Evolutionary conservation across 805 yeast genomes (phyloP).

Genomic region (Candida glaebosa): DNA sequence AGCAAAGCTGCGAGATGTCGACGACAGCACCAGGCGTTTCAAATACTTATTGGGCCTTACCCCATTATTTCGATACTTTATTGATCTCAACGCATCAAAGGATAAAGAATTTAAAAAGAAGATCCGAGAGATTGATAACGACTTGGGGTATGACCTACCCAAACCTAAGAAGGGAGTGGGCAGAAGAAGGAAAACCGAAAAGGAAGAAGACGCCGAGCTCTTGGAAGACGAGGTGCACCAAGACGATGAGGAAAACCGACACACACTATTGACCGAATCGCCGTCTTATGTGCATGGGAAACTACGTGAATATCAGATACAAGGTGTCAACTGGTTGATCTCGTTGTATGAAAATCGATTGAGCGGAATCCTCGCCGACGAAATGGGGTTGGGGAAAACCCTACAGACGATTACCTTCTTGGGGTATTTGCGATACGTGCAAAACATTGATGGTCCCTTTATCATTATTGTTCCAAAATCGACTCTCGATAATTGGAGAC

Average conservation of each 20-base stretch:
- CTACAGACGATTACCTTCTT: conserved; percentile 90
- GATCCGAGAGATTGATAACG: conserved; percentile 53
- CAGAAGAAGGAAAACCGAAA: conserved; percentile 77
- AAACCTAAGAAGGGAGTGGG: conserved; percentile 15
- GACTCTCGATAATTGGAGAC: conserved; percentile 92
- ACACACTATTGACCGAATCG: conserved; percentile 76
- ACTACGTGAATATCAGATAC: conserved; percentile 87
- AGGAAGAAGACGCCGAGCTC: conserved; percentile 93
- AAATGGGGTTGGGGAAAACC: conserved; percentile 97
- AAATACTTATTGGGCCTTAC: conserved; percentile 64
- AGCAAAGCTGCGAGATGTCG: conserved; percentile 32
- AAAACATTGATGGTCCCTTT: conserved; percentile 83
- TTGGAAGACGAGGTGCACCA: conserved; percentile 70
- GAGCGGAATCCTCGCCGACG: conserved; percentile 94
- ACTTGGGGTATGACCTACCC: conserved; percentile 36
- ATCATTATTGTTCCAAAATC: conserved; percentile 93
- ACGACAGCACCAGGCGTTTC: conserved; percentile 63
- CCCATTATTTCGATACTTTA: conserved; percentile 63
- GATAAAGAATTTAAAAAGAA: conserved; percentile 57
- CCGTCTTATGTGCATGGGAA: conserved; percentile 77
- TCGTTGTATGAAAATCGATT: conserved; percentile 82
- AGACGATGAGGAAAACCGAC: conserved; percentile 48
- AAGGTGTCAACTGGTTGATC: conserved; percentile 93
- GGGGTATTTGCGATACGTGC: conserved; percentile 79
- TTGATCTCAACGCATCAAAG: conserved; percentile 58